Percentiles rank a stretch among this genome's conserved stretches.
Conservation (phyloP, 768 basidiomycete genomes). For the Boletus eberwhitei region DNA sequence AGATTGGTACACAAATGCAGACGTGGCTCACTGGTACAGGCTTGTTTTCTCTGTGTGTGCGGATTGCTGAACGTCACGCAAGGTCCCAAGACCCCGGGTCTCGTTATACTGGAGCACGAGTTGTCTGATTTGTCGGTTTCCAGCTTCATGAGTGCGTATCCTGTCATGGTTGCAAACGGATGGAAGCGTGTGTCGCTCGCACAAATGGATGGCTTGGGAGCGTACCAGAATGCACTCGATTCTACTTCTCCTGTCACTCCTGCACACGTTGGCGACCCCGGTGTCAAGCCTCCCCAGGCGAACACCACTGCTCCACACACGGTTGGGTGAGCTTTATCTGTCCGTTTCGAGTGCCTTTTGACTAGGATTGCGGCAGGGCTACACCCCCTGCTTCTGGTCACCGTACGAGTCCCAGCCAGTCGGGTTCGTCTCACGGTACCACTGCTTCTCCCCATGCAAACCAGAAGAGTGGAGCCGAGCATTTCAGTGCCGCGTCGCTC, state of each 20-base stretch:
- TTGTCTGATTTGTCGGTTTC: conserved; percentile 53
- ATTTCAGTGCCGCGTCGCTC: conserved; percentile 20
- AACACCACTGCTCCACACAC: conserved; percentile 6
- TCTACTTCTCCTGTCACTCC: conserved; percentile 25
- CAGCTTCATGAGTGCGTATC: conserved; percentile 65
- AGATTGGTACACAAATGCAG: conserved; percentile 48
- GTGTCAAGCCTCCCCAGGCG: conserved; percentile 13
- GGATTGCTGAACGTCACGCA: not conserved
- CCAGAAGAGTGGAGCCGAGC: conserved; percentile 33
- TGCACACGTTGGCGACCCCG: conserved; percentile 20
- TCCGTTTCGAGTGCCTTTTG: not conserved
- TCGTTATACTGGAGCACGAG: conserved; percentile 86
- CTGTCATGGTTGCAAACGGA: conserved; percentile 58
- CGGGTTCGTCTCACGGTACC: conserved; percentile 9
- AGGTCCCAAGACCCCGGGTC: conserved; percentile 73
- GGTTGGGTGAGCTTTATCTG: conserved; percentile 4
- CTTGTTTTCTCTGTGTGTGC: not conserved
- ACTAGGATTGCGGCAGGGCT: conserved; percentile 5
- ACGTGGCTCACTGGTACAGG: conserved; percentile 52
- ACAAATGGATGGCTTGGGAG: conserved; percentile 35
- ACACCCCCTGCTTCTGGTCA: not conserved
- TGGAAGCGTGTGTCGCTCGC: conserved; percentile 69
- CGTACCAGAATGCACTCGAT: conserved; percentile 48
- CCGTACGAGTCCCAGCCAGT: not conserved
- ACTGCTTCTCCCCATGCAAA: conserved; percentile 28